A percentile compares a stretch with the other conserved stretches of the same genome.
These are phyloP conservation scores for Arachis monticola DNA, from an alignment of 331 rosid species.

Conservation along the genomic window DNA sequence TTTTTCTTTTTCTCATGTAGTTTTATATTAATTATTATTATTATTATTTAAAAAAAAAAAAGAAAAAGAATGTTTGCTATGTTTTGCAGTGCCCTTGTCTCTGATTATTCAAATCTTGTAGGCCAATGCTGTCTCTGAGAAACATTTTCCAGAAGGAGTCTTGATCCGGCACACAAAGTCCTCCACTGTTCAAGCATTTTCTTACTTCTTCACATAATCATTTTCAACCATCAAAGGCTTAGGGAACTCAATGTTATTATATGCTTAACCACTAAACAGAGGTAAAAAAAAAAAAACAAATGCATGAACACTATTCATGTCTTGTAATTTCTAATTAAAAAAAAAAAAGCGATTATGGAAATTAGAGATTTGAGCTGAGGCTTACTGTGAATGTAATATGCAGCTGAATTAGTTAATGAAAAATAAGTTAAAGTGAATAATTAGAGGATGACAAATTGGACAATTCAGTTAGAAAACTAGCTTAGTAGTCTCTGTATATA, in stretches of 20 bases:
- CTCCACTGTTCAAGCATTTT: too few species aligned
- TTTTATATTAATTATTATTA: background rate
- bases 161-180: too few species aligned
- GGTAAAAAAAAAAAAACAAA: background rate
- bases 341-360: background rate
- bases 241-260: conserved; percentile 33
- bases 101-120: too few species aligned
- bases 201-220: too few species aligned
- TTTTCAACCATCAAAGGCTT: conserved; percentile 48
- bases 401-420: conserved; percentile 36
- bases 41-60: background rate
- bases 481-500: too few species aligned
- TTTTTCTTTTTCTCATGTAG: background rate
- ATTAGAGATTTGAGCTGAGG: conserved; percentile 17
- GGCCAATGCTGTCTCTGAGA: too few species aligned
- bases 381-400: conserved; percentile 1
- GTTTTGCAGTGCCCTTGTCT: conserved; percentile 34
- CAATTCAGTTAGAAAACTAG: too few species aligned
- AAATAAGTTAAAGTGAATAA: conserved; percentile 50
- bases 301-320: background rate
- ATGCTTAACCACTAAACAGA: conserved; percentile 1
- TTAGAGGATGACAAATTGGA: too few species aligned
- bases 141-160: too few species aligned
- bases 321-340: conserved; percentile 27
- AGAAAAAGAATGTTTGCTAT: conserved; percentile 31